phyloP scores from a whole-genome alignment of 163 green algal genomes.

The Volvox carteri region DNA sequence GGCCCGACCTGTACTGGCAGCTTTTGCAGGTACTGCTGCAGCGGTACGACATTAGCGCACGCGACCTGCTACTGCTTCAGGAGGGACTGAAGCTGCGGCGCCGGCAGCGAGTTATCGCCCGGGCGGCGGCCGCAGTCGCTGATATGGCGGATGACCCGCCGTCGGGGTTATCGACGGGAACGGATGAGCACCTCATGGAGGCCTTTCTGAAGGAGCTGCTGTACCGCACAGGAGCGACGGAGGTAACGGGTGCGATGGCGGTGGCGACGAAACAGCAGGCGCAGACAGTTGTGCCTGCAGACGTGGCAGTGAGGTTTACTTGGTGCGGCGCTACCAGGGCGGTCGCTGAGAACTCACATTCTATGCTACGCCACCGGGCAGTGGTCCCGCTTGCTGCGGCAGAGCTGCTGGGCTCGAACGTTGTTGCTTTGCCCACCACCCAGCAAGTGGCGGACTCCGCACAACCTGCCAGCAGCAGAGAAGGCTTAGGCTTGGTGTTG shows the following conservation, averaged over 20 bases:
- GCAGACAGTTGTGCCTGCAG: not conserved
- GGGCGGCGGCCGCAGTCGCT: not conserved
- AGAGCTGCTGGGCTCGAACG: too few species aligned
- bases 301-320: not conserved
- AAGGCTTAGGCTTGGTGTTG: too few species aligned
- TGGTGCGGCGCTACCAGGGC: too few species aligned
- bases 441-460: too few species aligned
- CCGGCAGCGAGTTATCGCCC: not conserved
- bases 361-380: too few species aligned
- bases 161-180: not conserved
- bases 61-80: slow-evolving; percentile 46
- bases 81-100: slow-evolving; percentile 6
- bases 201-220: slow-evolving; percentile 27
- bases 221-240: not conserved
- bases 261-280: not conserved
- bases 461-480: too few species aligned
- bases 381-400: too few species aligned
- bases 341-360: too few species aligned
- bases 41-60: slow-evolving; percentile 12
- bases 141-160: not conserved
- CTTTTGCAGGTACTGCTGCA: slow-evolving; percentile 34
- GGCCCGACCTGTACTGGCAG: slow-evolving; percentile 1
- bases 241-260: not conserved
- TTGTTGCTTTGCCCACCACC: too few species aligned
- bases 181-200: slow-evolving; percentile 9